Evolutionary conservation across 768 basidiomycete genomes (phyloP).

Genomic region (Pluteus cervinus): DNA sequence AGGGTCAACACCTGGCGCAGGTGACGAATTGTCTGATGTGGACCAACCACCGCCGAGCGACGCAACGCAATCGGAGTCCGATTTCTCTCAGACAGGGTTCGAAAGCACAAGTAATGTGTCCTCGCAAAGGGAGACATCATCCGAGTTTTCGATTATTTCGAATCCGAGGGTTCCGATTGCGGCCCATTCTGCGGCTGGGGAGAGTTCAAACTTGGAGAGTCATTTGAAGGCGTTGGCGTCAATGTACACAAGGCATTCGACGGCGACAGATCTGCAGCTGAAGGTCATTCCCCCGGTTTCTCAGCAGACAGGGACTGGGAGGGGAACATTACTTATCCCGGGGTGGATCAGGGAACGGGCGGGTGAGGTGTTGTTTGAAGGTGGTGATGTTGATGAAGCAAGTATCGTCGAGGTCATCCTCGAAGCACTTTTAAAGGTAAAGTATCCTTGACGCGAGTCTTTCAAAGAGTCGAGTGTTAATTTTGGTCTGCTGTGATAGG

Average conservation of each 20-base stretch:
- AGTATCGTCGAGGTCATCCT: slow-evolving; percentile 81
- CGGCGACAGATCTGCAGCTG: slow-evolving; percentile 68
- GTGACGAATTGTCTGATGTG: slow-evolving; percentile 30
- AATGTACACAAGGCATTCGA: slow-evolving; percentile 72
- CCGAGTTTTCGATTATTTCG: slow-evolving; percentile 56
- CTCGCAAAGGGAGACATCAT: slow-evolving; percentile 41
- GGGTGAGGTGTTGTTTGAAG: slow-evolving; percentile 86
- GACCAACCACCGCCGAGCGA: slow-evolving; percentile 43
- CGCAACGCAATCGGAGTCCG: slow-evolving; percentile 59
- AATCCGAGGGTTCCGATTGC: slow-evolving; percentile 27
- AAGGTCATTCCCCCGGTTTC: slow-evolving; percentile 59
- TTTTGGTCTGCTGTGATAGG: slow-evolving; percentile 34
- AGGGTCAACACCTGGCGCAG: slow-evolving; percentile 22
- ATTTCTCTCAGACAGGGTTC: slow-evolving; percentile 47
- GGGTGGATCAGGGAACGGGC: slow-evolving; percentile 94
- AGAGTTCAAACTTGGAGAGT: slow-evolving; percentile 34
- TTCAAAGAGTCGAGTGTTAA: neutral
- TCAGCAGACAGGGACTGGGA: slow-evolving; percentile 66
- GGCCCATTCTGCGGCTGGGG: slow-evolving; percentile 4
- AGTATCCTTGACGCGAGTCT: slow-evolving; percentile 5
- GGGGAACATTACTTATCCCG: slow-evolving; percentile 78
- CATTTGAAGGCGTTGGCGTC: slow-evolving; percentile 61
- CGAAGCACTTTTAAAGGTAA: slow-evolving; percentile 75
- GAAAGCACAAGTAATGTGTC: slow-evolving; percentile 45
- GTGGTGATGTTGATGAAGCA: slow-evolving; percentile 82